Base-by-base conservation (phyloP, 2,329 filamentous ascomycete genomes). In the Ascochyta koolunga region DNA sequence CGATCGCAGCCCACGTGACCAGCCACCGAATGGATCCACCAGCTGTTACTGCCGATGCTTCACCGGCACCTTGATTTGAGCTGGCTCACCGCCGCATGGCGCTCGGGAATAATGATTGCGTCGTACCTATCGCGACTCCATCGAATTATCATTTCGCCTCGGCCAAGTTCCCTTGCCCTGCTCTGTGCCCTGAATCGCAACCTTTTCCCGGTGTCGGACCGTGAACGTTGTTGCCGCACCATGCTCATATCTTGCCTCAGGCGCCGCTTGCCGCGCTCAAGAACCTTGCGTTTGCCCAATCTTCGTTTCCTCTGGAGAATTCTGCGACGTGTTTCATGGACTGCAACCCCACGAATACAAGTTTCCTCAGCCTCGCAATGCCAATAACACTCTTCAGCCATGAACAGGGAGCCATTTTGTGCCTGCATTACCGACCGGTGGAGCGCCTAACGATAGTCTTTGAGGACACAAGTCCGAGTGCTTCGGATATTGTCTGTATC, bases 401-500 rank as follows among this genome's bases (percentile, higher is more conserved):
- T 15, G 24, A 7, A 18, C 19, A n/a, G 16, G 45, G 51, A 29
- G 51, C 43, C 47, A 56, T 56, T 50, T 55, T 56, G 47, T 56
- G 52, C 52, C 46, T 50, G 53, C 53, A 56, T 50, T 35, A 51
- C 38, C 39, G 41, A 51, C 47, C 22, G 46, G 53, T 56, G 53
- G 53, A 56, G 46, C 53, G 46, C 53, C 47, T 51, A 55, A 50
- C 46, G 11, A 47, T 38, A 56, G 18, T 22, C 11, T 42, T 38
- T 33, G 38, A 29, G 46, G 46, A 46, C 40, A 24, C 15, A 50
- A 32, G 41, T 47, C 53, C 46, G 53, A 46, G 19, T 47, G 41
- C 46, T 47, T 56, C 53, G 53, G 53, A 56, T 56, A 56, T 56
- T 56, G 46, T 8, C n/a, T 56, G 53, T 56, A 56, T 47, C 53